A percentile compares a stretch with the other conserved stretches of the same genome.
Conservation (phyloP, 2,329 filamentous ascomycete species). For the Fonsecaea erecta region DNA sequence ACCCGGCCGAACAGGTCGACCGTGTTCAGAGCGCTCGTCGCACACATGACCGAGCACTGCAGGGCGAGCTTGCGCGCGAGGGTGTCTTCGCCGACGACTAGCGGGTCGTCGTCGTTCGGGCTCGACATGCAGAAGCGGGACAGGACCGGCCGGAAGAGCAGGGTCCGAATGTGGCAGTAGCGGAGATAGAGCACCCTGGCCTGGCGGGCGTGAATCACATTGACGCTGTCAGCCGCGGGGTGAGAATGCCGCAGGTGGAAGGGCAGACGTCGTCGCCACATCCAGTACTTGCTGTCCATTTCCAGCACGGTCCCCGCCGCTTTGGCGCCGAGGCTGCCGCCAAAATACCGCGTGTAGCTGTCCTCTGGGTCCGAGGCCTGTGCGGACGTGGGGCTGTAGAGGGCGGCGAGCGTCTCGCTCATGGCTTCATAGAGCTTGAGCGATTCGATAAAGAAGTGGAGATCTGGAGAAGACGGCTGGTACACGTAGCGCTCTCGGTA, state of each 20-base stretch:
- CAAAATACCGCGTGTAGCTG: constrained; percentile 17
- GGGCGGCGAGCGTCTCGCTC: constrained; percentile 20
- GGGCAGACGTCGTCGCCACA: constrained; percentile 17
- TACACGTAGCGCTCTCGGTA: constrained; percentile 1
- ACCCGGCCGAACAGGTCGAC: constrained; percentile 42
- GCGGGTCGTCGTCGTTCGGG: background rate
- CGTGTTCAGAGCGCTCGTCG: constrained; percentile 42
- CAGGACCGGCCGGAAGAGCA: constrained; percentile 28
- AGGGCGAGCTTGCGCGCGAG: constrained; percentile 21
- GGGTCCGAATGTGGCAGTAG: constrained; percentile 22
- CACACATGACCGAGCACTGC: constrained; percentile 44
- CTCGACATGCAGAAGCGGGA: constrained; percentile 21
- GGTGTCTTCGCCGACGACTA: background rate
- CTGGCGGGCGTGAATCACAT: constrained; percentile 16
- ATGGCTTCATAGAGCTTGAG: constrained; percentile 23
- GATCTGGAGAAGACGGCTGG: constrained; percentile 2
- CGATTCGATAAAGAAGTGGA: constrained; percentile 27
- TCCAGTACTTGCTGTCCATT: constrained; percentile 20
- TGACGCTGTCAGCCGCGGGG: background rate
- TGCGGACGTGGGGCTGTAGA: constrained; percentile 16
- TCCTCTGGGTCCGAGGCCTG: background rate
- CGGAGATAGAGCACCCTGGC: constrained; percentile 19
- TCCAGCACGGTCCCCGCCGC: constrained; percentile 21
- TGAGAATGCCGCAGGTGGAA: constrained; percentile 3
- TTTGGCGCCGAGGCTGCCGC: constrained; percentile 8